Evolutionary conservation across 768 basidiomycete species (phyloP), one percentile per base, ranked within the genome.

Genomic region (Kwoniella sp.): DNA sequence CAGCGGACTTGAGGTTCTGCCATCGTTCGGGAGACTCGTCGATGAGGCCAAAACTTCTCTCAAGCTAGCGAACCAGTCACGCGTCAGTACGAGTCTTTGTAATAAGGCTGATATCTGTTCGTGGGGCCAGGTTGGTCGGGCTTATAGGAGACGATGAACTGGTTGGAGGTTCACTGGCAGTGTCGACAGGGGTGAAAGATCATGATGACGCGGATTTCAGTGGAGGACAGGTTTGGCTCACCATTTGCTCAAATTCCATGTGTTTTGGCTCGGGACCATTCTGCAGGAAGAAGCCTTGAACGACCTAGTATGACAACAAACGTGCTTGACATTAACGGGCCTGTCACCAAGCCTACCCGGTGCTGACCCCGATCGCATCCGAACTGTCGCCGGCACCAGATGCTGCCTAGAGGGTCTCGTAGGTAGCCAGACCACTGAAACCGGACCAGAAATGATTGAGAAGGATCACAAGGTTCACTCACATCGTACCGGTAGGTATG

Each of bases 11-110:
- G 33, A 77, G 70, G 54, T 71, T 75, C 4, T 44, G 17, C 76
- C 76, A 77, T 40, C 76, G 30, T n/a, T 77, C 65, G 12, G 68
- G 60, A 1, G 68, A 63, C 3, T 46, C 54, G 54, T 77, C 76
- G n/a, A 77, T 61, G 0, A 77, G 53, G 6, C 76, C 76, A 44
- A 77, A 77, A 30, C 66, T 64, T 2, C 63, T 36, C 25, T 69
- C 40, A 1, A 77, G 71, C 76, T 77, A 58, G 26, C 7, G 24
- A 33, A 33, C 33, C 33, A 33, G 33, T 6, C 13, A n/a, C n/a
- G n/a, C n/a, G n/a, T n/a, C n/a, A n/a, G n/a, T n/a, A n/a, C n/a
- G n/a, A n/a, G n/a, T n/a, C n/a, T n/a, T n/a, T n/a, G n/a, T n/a
- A n/a, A n/a, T n/a, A n/a, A n/a, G n/a, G n/a, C n/a, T n/a, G n/a